These are phyloP conservation scores for Ogataea nakhonphanomensis DNA, from an alignment of 805 yeast species.

Conservation along the genomic window DNA sequence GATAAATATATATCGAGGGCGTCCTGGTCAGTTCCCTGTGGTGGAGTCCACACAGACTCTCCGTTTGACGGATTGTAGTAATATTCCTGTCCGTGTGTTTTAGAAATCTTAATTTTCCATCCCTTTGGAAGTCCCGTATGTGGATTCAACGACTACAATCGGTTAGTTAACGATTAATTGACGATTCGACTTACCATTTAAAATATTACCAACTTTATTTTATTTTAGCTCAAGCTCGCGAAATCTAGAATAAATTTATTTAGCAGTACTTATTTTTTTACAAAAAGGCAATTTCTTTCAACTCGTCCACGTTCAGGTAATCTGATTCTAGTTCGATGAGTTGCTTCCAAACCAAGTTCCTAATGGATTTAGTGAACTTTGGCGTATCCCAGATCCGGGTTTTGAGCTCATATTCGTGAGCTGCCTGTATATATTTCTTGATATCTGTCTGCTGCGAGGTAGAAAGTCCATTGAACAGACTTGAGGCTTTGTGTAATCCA, in stretches of 20 bases:
- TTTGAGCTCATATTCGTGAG: conserved; percentile 50
- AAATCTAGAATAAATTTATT: not conserved
- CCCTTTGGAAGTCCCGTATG: conserved; percentile 77
- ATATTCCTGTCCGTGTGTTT: conserved; percentile 81
- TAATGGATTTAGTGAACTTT: conserved; percentile 51
- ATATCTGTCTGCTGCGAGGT: conserved; percentile 32
- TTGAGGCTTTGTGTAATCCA: conserved; percentile 13
- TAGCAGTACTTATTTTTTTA: not conserved
- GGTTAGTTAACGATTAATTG: not conserved
- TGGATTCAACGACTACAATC: conserved; percentile 11
- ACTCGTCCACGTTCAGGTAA: conserved; percentile 59
- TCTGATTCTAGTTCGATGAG: conserved; percentile 49
- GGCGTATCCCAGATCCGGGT: conserved; percentile 74
- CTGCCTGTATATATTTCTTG: conserved; percentile 24
- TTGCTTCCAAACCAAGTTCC: conserved; percentile 48
- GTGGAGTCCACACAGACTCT: conserved; percentile 88
- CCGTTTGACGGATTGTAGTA: conserved; percentile 66
- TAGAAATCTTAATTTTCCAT: conserved; percentile 80
- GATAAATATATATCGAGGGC: conserved; percentile 56
- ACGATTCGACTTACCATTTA: no score
- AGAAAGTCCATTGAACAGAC: conserved; percentile 32
- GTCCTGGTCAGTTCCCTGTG: conserved; percentile 70
- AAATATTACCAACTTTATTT: no score
- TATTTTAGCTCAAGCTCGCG: no score
- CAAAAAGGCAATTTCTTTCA: conserved; percentile 28